Base-by-base conservation (phyloP, 805 yeast species). In the Candida andamanensis region DNA sequence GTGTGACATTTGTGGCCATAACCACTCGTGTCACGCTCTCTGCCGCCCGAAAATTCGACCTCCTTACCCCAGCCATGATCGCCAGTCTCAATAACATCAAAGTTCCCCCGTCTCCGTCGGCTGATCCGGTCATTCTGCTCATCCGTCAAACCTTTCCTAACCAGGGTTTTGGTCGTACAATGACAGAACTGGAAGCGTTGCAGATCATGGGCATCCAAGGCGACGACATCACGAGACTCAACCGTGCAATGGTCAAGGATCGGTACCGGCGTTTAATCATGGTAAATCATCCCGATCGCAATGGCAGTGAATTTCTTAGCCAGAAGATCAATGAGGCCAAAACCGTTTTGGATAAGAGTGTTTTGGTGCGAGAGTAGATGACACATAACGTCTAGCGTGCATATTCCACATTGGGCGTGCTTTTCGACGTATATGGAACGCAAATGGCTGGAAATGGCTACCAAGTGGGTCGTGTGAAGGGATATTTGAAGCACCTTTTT, bases 1-100 rank as follows among this genome's bases (percentile, higher is more conserved):
- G 80, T 0, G 70, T 69, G 3, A 70, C 82, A 0, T 40, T 67
- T 0, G 62, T 58, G 1, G 81, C 80, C 1, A 32, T 76, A n/a
- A 61, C 76, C 0, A 61, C 54, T 22, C 56, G 47, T 42, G 45
- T 60, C 7, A 49, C 63, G 11, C 13, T 58, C 2, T 27, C 51
- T 5, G 57, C 67, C 2, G 50, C 46, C 30, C 36, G 53, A 52
- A 52, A 56, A 53, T 64, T 36, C 31, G 28, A 37, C 12, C 44
- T 42, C 14, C 40, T 58, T 13, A 56, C 65, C 1, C 64, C 65
- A 11, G 50, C 44, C 21, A 55, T 57, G 62, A 51, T 60, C 20
- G 66, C 66, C n/a, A 40, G 55, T 4, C 35, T 60, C 21, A 60
- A 60, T 35, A 46, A 53, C 25, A 58, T 60, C 12, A 41, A 35